These are phyloP conservation scores for Ustilago bromivora DNA, from an alignment of 1,284 basidiomycete genomes.

Conservation along the genomic window DNA sequence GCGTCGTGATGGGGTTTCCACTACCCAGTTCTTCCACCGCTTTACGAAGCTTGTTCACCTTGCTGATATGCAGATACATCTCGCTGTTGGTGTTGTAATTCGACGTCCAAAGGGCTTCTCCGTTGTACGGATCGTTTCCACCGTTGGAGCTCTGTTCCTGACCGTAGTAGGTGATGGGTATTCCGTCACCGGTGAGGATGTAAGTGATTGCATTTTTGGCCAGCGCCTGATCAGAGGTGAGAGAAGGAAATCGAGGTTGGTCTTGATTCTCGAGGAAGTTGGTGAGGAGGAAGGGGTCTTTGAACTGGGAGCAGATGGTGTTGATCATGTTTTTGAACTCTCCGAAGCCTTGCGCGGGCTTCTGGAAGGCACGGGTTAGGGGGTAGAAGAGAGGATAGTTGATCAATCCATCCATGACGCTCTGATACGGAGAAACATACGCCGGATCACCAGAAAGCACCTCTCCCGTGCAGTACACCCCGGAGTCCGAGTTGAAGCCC, in stretches of 20 bases:
- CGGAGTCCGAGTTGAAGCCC: slow-evolving; percentile 77
- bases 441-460: slow-evolving; percentile 76
- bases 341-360: slow-evolving; percentile 66
- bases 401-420: slow-evolving; percentile 72
- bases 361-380: slow-evolving; percentile 76
- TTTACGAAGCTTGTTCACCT: slow-evolving; percentile 77
- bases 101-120: slow-evolving; percentile 20
- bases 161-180: slow-evolving; percentile 76
- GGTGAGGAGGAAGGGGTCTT: slow-evolving; percentile 73
- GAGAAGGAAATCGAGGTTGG: slow-evolving; percentile 75
- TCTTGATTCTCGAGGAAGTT: slow-evolving; percentile 90
- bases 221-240: slow-evolving; percentile 44
- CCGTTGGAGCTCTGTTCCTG: slow-evolving; percentile 74
- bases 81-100: slow-evolving; percentile 67
- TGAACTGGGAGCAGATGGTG: slow-evolving; percentile 16
- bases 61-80: slow-evolving; percentile 73
- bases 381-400: slow-evolving; percentile 81
- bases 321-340: slow-evolving; percentile 24
- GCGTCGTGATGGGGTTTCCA: slow-evolving; percentile 74
- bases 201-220: slow-evolving; percentile 72
- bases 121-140: slow-evolving; percentile 62
- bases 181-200: slow-evolving; percentile 72
- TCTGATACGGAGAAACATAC: slow-evolving; percentile 70
- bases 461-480: slow-evolving; percentile 86
- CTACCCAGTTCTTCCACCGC: slow-evolving; percentile 72